Conservation (phyloP, 148 eudicot species). For the Chenopodium album region DNA sequence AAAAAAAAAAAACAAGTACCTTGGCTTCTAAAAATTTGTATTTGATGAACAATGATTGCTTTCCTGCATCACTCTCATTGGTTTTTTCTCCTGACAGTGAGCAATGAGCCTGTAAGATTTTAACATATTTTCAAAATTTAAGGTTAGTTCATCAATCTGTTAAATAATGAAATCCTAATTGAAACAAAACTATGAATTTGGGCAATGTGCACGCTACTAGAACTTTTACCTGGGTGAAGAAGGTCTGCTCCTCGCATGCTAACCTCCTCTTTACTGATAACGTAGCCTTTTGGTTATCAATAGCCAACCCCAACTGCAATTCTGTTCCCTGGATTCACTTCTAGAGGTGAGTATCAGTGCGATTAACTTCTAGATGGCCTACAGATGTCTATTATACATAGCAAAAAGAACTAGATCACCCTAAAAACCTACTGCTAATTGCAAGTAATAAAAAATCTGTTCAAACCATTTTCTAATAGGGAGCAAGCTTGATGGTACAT, state of each 20-base stretch:
- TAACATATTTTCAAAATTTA: neutral
- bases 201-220: neutral
- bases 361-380: neutral
- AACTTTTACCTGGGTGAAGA: constrained; percentile 63
- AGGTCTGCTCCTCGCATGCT: constrained; percentile 83
- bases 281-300: constrained; percentile 77
- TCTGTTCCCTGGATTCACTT: constrained; percentile 73
- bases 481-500: neutral
- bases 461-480: neutral
- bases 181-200: neutral
- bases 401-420: neutral
- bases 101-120: constrained; percentile 54
- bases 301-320: constrained; percentile 82
- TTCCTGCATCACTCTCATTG: constrained; percentile 43
- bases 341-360: neutral
- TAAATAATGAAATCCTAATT: neutral
- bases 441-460: neutral
- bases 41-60: constrained; percentile 67
- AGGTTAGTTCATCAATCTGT: neutral
- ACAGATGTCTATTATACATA: neutral
- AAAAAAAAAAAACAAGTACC: constrained; percentile 31
- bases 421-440: neutral
- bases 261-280: constrained; percentile 87
- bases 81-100: constrained; percentile 46
- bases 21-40: constrained; percentile 94